These are phyloP conservation scores for Coleophoma crateriformis DNA, from an alignment of 2,329 filamentous ascomycete species.

Conservation along the genomic window DNA sequence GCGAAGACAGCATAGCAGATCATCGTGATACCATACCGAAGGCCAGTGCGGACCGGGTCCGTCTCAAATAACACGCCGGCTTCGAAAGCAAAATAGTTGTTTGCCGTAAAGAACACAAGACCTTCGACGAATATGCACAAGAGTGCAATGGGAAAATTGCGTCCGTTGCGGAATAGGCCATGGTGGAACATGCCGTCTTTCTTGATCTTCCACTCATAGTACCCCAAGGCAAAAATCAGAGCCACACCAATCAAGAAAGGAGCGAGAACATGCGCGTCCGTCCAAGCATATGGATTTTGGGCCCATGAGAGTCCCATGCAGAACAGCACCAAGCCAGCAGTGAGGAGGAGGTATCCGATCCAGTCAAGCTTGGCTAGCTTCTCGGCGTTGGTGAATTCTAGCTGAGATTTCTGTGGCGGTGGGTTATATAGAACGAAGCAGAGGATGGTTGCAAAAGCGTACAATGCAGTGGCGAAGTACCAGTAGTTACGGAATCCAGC, in stretches of 20 bases:
- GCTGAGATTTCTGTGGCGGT: constrained; percentile 22
- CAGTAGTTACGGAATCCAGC: constrained; percentile 31
- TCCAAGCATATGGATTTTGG: constrained; percentile 33
- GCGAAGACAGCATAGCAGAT: constrained; percentile 25
- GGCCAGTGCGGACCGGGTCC: constrained; percentile 27
- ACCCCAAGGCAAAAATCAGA: constrained; percentile 16
- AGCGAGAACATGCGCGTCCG: constrained; percentile 28
- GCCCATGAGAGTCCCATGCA: constrained; percentile 33
- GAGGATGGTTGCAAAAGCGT: constrained; percentile 21
- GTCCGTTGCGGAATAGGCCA: constrained; percentile 27
- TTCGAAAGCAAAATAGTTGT: constrained; percentile 37
- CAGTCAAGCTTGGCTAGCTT: constrained; percentile 33
- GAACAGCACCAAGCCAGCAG: constrained; percentile 31
- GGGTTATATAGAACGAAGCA: constrained; percentile 28
- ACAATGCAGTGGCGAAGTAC: constrained; percentile 28
- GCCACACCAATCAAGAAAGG: constrained; percentile 30
- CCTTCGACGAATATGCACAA: constrained; percentile 32
- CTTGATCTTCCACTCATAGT: constrained; percentile 30
- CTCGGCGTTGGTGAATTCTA: constrained; percentile 19
- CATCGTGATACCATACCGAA: constrained; percentile 29
- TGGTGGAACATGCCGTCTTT: constrained; percentile 36
- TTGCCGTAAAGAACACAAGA: constrained; percentile 33
- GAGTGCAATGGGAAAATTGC: constrained; percentile 31
- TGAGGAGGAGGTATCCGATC: constrained; percentile 31
- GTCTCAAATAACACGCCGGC: constrained; percentile 20